phyloP scores from a whole-genome alignment of 495 filamentous ascomycete genomes.

The Penicillium flavigenum region DNA sequence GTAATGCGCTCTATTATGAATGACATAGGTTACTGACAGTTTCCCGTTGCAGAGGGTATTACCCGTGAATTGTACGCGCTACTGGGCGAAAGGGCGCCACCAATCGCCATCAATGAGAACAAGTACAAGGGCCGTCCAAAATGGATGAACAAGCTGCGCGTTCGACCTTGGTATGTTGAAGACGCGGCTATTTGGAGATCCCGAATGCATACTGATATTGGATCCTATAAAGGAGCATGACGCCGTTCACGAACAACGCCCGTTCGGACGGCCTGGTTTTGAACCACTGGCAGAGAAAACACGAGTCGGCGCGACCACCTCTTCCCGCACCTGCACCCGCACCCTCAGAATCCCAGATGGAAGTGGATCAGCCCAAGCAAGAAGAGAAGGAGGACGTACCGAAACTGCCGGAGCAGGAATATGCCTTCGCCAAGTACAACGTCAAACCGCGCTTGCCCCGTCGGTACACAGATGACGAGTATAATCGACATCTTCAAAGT shows the following conservation, averaged over 20 bases:
- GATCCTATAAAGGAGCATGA: constrained; percentile 43
- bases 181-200: not conserved
- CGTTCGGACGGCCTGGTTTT: constrained; percentile 57
- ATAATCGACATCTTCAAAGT: constrained; percentile 68
- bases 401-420: constrained; percentile 35
- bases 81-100: constrained; percentile 65
- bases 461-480: constrained; percentile 79
- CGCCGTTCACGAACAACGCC: constrained; percentile 59
- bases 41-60: constrained; percentile 64
- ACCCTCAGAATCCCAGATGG: constrained; percentile 44
- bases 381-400: constrained; percentile 37
- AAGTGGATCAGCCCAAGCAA: constrained; percentile 35
- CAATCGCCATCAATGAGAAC: constrained; percentile 64
- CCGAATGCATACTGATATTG: constrained; percentile 1
- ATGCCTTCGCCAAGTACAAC: constrained; percentile 77
- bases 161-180: constrained; percentile 52
- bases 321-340: constrained; percentile 13
- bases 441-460: constrained; percentile 68
- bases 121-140: constrained; percentile 65
- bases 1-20: too few relatives aligned
- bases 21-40: constrained; percentile 1
- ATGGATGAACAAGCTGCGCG: constrained; percentile 53
- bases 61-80: constrained; percentile 65
- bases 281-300: constrained; percentile 62
- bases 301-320: constrained; percentile 40